These are phyloP conservation scores for Nevesoporus exiguus DNA, from an alignment of 768 basidiomycete genomes.

Conservation along the genomic window DNA sequence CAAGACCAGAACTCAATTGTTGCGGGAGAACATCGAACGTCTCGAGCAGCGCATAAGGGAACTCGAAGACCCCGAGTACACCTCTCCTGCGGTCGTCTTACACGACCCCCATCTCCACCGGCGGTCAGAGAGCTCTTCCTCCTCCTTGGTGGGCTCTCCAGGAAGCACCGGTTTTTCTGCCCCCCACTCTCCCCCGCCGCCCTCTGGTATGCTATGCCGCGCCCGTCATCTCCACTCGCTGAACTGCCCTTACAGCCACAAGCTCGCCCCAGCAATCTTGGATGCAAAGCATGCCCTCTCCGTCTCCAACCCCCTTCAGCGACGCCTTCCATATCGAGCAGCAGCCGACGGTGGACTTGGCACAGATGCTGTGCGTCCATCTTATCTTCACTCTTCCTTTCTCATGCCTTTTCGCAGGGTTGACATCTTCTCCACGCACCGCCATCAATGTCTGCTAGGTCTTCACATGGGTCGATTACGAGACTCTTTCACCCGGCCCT, in stretches of 20 bases:
- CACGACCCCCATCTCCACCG: slow-evolving; percentile 57
- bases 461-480: slow-evolving; percentile 64
- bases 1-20: slow-evolving; percentile 75
- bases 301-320: slow-evolving; percentile 52
- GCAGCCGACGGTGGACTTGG: slow-evolving; percentile 55
- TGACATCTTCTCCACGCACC: slow-evolving; percentile 73
- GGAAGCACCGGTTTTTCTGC: slow-evolving; percentile 48
- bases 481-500: slow-evolving; percentile 53
- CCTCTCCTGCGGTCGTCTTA: slow-evolving; percentile 64
- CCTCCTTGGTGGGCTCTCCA: slow-evolving; percentile 49
- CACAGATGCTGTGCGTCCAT: slow-evolving; percentile 58
- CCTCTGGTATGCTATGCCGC: slow-evolving; percentile 40
- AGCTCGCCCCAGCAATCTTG: slow-evolving; percentile 53
- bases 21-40: slow-evolving; percentile 72
- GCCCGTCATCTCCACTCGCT: neutral
- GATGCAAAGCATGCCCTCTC: slow-evolving; percentile 47
- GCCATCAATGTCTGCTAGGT: slow-evolving; percentile 70
- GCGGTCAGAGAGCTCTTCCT: slow-evolving; percentile 48
- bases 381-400: slow-evolving; percentile 5
- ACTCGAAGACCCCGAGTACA: slow-evolving; percentile 71
- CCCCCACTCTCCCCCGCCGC: slow-evolving; percentile 58
- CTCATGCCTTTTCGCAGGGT: slow-evolving; percentile 42
- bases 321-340: slow-evolving; percentile 45
- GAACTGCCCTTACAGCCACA: slow-evolving; percentile 31
- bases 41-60: slow-evolving; percentile 71